Base-by-base conservation (phyloP, 805 yeast genomes). In the Saturnispora hagleri region DNA sequence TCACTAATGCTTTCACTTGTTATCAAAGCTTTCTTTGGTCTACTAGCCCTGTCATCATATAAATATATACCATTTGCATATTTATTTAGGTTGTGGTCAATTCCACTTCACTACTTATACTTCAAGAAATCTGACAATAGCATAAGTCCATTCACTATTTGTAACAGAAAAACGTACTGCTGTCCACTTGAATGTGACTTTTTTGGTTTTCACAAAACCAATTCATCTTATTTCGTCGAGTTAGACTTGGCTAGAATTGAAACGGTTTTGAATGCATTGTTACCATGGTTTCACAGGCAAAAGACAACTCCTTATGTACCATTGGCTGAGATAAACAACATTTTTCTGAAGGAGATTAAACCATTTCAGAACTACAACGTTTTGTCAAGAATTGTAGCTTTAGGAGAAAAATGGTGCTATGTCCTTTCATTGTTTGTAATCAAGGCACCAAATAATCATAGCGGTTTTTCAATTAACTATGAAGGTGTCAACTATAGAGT, bases 341-440 rank as follows among this genome's bases (percentile, higher is more conserved):
- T 77, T 27, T 90, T 87, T 69, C 74, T 82, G 55, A 78, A 75
- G 56, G 96, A 90, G 61, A 80, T 91, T 62, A 76, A 69, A 59
- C 84, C 91, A 1, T 86, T 82, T 61, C 77, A 76, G 51, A 58
- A 60, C 26, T 90, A 82, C 63, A 57, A 68, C 3, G 72, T 90
- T 22, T 70, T 71, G 35, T 75, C 85, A 3, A 71, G 79, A 38
- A 74, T 90, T 18, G 63, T 86, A 5, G 84, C 91, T 7, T 89
- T 96, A 96, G 93, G 87, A 68, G 73, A 77, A 34, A 90, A 89
- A 66, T 89, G 97, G 96, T 60, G 90, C 13, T 89, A 81, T 62
- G 76, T 87, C 12, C 57, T 85, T 24, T 78, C 85, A 42, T 75
- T 79, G 59, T 88, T 89, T 61, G 76, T 74, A 12, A 69, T 73